A percentile compares a stretch with the other conserved stretches of the same genome.
phyloP scores from a whole-genome alignment of 202 grass and related monocot species.

The Digitaria exilis region DNA sequence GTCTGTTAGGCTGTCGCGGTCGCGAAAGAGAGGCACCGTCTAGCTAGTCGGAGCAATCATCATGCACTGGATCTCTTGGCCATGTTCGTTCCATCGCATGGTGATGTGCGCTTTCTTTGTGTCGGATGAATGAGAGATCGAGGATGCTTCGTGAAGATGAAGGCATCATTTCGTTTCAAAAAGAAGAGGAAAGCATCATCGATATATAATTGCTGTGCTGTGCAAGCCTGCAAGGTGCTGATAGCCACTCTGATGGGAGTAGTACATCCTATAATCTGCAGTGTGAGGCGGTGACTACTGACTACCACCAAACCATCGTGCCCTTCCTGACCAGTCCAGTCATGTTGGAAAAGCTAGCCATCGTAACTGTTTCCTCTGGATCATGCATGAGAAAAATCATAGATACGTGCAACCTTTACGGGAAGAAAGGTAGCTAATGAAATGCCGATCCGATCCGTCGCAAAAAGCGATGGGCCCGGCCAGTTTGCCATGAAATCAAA shows the following conservation, averaged over 20 bases:
- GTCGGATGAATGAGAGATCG: neutral
- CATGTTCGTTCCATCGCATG: neutral
- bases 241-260: no score
- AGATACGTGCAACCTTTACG: neutral
- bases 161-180: no score
- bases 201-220: no score
- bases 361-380: neutral
- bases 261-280: no score
- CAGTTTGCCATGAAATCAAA: neutral
- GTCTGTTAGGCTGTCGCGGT: neutral
- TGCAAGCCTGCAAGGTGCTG: neutral
- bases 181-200: no score
- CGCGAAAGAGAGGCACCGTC: neutral
- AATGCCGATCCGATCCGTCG: neutral
- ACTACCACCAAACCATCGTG: no score
- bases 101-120: neutral
- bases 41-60: neutral
- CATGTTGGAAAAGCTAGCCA: slow-evolving; percentile 2
- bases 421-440: neutral
- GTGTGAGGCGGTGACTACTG: neutral
- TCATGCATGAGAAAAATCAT: slow-evolving; percentile 10
- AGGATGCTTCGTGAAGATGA: slow-evolving; percentile 3
- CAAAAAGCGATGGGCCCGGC: neutral
- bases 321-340: no score
- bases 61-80: neutral